Base-by-base conservation (phyloP, 495 filamentous ascomycete genomes). In the Talaromyces wortmannii region DNA sequence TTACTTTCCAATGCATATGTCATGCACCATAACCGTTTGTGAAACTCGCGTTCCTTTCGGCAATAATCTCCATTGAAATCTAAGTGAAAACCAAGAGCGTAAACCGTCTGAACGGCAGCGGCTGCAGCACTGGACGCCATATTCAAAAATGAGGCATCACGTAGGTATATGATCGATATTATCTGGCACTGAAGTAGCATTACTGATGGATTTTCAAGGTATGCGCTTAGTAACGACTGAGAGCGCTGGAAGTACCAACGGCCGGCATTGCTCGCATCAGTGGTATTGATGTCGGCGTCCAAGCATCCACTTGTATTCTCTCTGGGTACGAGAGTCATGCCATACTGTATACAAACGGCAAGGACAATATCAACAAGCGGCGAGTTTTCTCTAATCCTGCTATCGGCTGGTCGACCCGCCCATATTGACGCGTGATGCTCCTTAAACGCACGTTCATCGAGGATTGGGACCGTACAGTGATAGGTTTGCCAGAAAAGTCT, bases 401-500 rank as follows among this genome's bases (percentile, higher is more conserved):
- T 58, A 15, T 60, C 55, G 30, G 44, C 59, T n/a, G n/a, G n/a
- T n/a, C n/a, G n/a, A n/a, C n/a, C n/a, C 36, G 59, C 61, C 68
- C 70, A 75, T 7, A 78, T 58, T 4, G 72, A 69, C 5, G 61
- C 50, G 50, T 77, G 73, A 49, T 77, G 63, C 17, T 63, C 61
- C 33, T 58, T 64, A 55, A 79, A 75, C 32, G 67, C 64, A 17
- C 55, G 44, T 57, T 77, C 72, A 17, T 79, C 69, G 7, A 79
- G 40, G 6, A 79, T 66, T 12, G 46, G 58, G n/a, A 48, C 8
- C 29, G 55, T 31, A 29, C 30, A 32, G 57, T 80, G 71, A 55
- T 76, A 80, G 0, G 75, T 68, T 48, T 76, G 68, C 77, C 77
- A 81, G 55, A 73, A 79, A 7, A 79, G 60, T 30, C 61, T 61